A percentile compares a stretch with the other conserved stretches of the same genome.
phyloP scores from a whole-genome alignment of 2,329 filamentous ascomycete species.

The Thielaviopsis punctulata region DNA sequence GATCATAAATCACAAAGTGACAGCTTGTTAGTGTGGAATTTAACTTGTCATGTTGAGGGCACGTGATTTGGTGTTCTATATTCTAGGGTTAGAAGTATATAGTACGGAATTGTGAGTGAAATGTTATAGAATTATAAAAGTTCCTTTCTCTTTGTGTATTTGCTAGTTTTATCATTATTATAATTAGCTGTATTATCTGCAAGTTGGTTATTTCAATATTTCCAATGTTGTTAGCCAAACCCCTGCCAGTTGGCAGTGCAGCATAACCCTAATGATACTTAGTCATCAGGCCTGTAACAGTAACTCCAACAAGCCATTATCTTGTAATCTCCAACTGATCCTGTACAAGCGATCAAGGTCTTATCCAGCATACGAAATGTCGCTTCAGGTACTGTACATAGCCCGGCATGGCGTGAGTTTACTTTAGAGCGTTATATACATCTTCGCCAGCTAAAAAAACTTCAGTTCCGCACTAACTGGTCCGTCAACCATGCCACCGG shows the following conservation, averaged over 20 bases:
- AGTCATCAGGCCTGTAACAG: background rate
- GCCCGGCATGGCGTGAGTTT: conserved; percentile 54
- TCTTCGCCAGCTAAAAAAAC: conserved; percentile 6
- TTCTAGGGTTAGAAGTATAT: no score
- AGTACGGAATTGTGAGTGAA: no score
- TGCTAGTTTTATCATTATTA: background rate
- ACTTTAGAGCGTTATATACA: background rate
- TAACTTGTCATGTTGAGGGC: no score
- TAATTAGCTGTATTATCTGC: background rate
- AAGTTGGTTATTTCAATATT: background rate
- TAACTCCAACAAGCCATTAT: background rate
- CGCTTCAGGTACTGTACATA: conserved; percentile 56
- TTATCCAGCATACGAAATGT: conserved; percentile 31
- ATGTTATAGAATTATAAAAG: no score
- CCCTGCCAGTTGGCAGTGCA: no score
- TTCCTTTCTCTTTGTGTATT: no score
- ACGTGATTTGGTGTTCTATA: no score
- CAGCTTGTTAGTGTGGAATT: no score
- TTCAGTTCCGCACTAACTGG: conserved; percentile 84
- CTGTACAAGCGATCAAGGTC: background rate
- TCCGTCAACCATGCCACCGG: conserved; percentile 67
- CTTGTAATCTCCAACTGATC: background rate
- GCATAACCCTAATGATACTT: background rate
- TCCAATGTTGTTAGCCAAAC: no score
- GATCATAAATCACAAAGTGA: background rate